Base-by-base conservation (phyloP, 257 asterid species). In the Perilla frutescens region DNA sequence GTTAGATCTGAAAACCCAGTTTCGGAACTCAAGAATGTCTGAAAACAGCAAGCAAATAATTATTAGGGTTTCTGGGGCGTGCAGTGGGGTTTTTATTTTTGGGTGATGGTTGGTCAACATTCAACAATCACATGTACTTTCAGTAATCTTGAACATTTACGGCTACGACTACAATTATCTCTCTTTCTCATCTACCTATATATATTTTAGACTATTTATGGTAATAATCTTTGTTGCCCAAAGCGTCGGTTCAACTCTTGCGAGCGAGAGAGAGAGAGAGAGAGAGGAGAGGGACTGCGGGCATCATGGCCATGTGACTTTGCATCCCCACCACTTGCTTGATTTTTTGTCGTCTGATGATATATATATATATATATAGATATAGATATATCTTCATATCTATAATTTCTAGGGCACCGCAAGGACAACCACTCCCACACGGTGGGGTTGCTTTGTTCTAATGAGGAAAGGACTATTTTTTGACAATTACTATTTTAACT, bases 251-350 rank as follows among this genome's bases (percentile, higher is more conserved):
- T 55, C 29, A n/a, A 14, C 7, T 14, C 26, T 20, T 20, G 26
- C 57, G 70, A 49, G 4, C 4, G 44, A 4, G 26, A 39, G 41
- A 34, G 39, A 8, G 75, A 66, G 51, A 41, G 3, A 26, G 26
- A 62, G 26, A 20, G 26, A 0, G 26, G 26, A 20, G 26, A 20
- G 26, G 26, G 26, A 20, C 26, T 20, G 26, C 26, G 26, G 26
- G 26, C 26, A 20, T 13, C 20, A 44, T 14, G 1, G 62, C 59
- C 78, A 74, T 66, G 70, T 67, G 79, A 75, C 69, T 13, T 65
- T 43, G 54, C 26, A 47, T 74, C 68, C 73, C 74, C 74, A 74
- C 79, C 79, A 74, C 74, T 74, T 34, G 54, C 8, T 56, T 66
- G 67, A 29, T 62, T 72, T 20, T 26, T 47, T 61, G 57, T 58